Evolutionary conservation across 106 monocot species (phyloP).

Genomic region (Vanilla planifolia): DNA sequence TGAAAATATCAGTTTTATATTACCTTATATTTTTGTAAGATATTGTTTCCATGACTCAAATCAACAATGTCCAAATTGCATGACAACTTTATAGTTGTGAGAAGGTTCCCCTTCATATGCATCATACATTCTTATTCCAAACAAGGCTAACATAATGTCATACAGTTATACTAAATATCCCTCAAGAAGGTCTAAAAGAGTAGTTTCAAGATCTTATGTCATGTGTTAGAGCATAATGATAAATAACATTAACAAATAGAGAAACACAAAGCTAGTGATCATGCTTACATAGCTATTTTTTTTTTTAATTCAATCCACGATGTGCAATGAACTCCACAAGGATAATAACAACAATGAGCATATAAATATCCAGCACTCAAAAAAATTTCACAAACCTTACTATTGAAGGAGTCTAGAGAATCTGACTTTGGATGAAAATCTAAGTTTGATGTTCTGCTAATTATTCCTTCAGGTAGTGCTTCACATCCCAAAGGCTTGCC

Average conservation of each 20-base stretch:
- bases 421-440: constrained; percentile 30
- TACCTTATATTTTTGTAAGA: too few species aligned
- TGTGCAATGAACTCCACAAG: background rate
- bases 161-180: too few species aligned
- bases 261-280: background rate
- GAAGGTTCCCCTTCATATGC: too few species aligned
- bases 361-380: background rate
- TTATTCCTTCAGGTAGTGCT: constrained; percentile 43
- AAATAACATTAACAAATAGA: background rate
- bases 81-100: too few species aligned
- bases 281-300: background rate
- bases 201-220: background rate
- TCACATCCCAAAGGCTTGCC: constrained; percentile 40
- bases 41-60: too few species aligned
- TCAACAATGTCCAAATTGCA: too few species aligned
- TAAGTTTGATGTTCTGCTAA: constrained; percentile 40
- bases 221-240: background rate
- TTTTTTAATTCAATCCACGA: background rate
- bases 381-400: constrained; percentile 24
- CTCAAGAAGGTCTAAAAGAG: too few species aligned
- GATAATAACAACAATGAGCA: background rate
- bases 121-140: too few species aligned
- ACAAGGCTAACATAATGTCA: too few species aligned
- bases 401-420: constrained; percentile 10
- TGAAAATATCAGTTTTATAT: too few species aligned